Evolutionary conservation across 2,329 filamentous ascomycete genomes (phyloP), one percentile per base, ranked within the genome.

Genomic region (Plenodomus tracheiphilus): DNA sequence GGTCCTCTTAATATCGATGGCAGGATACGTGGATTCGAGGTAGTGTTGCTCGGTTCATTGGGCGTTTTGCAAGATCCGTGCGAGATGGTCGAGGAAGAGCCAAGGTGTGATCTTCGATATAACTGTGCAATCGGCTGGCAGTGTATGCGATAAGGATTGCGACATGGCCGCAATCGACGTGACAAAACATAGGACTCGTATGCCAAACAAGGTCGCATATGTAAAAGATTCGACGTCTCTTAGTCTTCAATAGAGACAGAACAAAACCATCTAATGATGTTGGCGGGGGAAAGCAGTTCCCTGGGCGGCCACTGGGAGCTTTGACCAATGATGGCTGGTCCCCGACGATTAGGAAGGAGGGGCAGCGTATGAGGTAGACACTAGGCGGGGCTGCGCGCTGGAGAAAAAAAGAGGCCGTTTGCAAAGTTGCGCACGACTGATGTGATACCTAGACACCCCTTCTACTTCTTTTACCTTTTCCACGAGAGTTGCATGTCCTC

Each of bases 401-500:
- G 4, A 18, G 46, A 42, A 35, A 49, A 59, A 62, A 56, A 56
- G 47, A 61, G 46, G 11, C 38, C 44, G 56, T 49, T 55, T 56
- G 54, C 51, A 53, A 37, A 22, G 43, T 53, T 37, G 53, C 54
- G 46, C 53, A 44, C 41, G 50, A 43, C 49, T 52, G 44, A 49
- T 48, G 45, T 52, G 42, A 53, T 63, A 62, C 59, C 57, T 52
- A 56, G 53, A 53, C 39, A 37, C 42, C 41, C 50, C 47, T 49
- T 49, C 51, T 37, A 19, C 39, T 47, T 38, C 46, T 42, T 46
- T 39, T 21, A 40, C 43, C 30, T 49, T 43, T 44, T 37, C 50
- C 58, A 53, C 52, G 63, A 62, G 47, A 57, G 37, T 35, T 32
- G 25, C 37, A 37, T 49, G 32, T 28, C 45, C 37, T 47, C 28